A percentile compares a stretch with the other conserved stretches of the same genome.
phyloP scores from a whole-genome alignment of 2,329 filamentous ascomycete species.

The Leptodontidium sp. region DNA sequence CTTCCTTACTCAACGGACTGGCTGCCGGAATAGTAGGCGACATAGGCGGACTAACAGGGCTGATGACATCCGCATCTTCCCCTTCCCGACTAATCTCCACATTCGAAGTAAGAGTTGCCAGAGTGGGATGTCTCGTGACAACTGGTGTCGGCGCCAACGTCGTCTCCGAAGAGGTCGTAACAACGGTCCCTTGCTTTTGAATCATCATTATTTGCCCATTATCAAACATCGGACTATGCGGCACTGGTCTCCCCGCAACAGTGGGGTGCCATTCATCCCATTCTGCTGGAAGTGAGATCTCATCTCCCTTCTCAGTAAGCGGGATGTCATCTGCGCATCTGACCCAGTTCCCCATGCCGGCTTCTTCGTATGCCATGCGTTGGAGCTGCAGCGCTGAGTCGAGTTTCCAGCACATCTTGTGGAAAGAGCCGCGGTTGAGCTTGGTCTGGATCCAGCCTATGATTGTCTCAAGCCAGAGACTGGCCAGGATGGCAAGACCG shows the following conservation, averaged over 20 bases:
- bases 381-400: constrained; percentile 14
- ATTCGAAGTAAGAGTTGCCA: neutral
- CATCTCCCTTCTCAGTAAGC: constrained; percentile 6
- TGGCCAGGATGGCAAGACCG: neutral
- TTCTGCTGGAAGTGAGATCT: constrained; percentile 8
- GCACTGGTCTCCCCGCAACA: neutral
- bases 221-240: neutral
- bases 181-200: neutral
- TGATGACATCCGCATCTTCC: neutral
- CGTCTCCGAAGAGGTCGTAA: neutral
- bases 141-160: neutral
- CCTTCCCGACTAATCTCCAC: neutral
- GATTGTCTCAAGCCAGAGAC: constrained; percentile 6
- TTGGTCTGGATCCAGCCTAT: constrained; percentile 9
- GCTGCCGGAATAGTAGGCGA: neutral
- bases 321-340: constrained; percentile 15
- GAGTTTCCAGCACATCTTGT: constrained; percentile 16
- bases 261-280: constrained; percentile 22
- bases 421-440: constrained; percentile 2
- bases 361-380: constrained; percentile 20
- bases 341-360: constrained; percentile 12
- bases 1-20: neutral
- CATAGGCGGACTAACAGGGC: constrained; percentile 6
- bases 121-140: neutral
- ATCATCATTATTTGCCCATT: neutral